Evolutionary conservation across 2,329 filamentous ascomycete species (phyloP).

Genomic region (Pyricularia sp.): DNA sequence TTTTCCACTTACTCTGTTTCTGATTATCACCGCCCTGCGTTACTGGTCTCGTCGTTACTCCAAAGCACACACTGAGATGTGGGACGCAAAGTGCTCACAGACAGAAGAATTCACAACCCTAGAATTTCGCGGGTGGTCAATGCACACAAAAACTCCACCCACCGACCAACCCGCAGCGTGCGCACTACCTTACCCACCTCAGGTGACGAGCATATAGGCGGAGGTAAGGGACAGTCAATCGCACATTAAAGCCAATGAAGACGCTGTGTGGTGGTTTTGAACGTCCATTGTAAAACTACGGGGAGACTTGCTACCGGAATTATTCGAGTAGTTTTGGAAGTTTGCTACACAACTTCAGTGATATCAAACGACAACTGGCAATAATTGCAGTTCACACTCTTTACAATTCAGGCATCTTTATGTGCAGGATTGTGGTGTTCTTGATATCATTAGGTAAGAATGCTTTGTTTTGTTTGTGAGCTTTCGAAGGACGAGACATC

Average conservation of each 20-base stretch:
- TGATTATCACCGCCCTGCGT: neutral
- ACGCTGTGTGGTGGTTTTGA: neutral
- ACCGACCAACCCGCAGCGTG: neutral
- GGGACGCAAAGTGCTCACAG: neutral
- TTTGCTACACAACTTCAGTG: neutral
- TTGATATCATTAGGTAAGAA: neutral
- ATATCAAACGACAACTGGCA: neutral
- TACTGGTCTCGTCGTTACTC: neutral
- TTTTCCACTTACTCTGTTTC: neutral
- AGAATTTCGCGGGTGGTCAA: conserved; percentile 1
- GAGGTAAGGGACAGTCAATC: neutral
- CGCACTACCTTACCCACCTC: neutral
- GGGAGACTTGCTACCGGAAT: neutral
- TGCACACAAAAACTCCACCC: neutral
- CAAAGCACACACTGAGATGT: neutral
- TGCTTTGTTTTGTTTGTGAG: neutral
- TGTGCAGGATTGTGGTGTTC: neutral
- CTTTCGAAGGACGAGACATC: neutral
- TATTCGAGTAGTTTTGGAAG: neutral
- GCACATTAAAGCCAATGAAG: neutral
- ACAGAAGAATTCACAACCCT: neutral
- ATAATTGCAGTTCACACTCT: neutral
- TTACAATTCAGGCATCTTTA: neutral
- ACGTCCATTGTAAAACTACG: neutral
- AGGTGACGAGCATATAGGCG: neutral